Conservation (phyloP, 768 basidiomycete species). For the Calocybe gangraenosa region DNA sequence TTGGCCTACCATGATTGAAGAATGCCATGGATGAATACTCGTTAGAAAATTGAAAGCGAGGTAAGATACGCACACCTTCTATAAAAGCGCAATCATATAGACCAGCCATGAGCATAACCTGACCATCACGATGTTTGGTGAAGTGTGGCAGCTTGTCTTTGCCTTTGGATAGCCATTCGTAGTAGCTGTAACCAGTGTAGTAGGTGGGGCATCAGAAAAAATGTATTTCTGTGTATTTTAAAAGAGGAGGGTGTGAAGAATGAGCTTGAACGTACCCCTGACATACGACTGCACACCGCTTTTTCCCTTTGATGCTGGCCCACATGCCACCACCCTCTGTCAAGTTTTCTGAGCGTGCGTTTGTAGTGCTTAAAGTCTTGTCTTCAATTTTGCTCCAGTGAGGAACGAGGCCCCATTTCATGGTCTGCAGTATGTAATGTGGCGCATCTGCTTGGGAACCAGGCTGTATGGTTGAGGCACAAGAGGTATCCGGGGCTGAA, state of each 20-base stretch:
- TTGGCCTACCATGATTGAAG: conserved; percentile 34
- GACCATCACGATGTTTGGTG: conserved; percentile 59
- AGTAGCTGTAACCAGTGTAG: conserved; percentile 54
- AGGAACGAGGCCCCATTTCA: conserved; percentile 90
- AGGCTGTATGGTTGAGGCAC: not conserved
- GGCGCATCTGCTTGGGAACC: not conserved
- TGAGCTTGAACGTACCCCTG: conserved; percentile 45
- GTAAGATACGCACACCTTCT: conserved; percentile 41
- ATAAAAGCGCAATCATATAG: conserved; percentile 74
- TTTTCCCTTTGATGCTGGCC: conserved; percentile 74
- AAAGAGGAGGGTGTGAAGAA: not conserved
- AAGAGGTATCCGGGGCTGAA: not conserved
- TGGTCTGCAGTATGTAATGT: conserved; percentile 63
- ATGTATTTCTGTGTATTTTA: no score
- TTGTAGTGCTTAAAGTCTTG: conserved; percentile 76
- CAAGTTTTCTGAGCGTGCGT: conserved; percentile 84
- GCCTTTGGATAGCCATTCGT: conserved; percentile 90
- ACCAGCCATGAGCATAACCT: conserved; percentile 82
- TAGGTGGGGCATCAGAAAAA: not conserved
- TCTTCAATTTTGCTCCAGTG: conserved; percentile 79
- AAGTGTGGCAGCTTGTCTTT: conserved; percentile 81
- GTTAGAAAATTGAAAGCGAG: not conserved
- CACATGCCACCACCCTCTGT: conserved; percentile 78
- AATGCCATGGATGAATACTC: not conserved
- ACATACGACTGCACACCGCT: conserved; percentile 81